Conservation (phyloP, 129 eudicot species). For the Artemisia argyi region DNA sequence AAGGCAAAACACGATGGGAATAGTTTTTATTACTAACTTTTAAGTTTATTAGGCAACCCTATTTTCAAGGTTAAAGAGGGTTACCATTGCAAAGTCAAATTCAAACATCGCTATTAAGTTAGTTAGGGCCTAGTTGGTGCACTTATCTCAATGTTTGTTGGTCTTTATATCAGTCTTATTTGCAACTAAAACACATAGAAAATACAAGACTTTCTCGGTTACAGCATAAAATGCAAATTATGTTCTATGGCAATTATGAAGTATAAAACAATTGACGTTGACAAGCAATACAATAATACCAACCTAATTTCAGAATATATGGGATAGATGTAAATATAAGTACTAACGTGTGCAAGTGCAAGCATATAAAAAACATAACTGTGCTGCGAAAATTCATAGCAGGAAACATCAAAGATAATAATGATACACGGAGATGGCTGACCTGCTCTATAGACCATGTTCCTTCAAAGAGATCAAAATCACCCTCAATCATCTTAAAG, state of each 20-base stretch:
- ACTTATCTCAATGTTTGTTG: background rate
- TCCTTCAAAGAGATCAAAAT: slow-evolving; percentile 77
- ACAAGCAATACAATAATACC: background rate
- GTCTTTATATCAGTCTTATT: background rate
- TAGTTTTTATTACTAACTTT: background rate
- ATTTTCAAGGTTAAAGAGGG: background rate
- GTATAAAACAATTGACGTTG: background rate
- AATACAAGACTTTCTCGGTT: background rate
- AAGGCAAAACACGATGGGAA: background rate
- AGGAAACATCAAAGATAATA: background rate
- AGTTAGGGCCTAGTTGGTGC: background rate
- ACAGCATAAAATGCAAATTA: background rate
- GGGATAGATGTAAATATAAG: background rate
- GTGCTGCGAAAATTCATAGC: background rate
- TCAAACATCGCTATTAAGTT: background rate
- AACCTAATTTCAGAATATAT: no score
- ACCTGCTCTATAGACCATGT: slow-evolving; percentile 86
- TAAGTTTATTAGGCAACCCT: background rate
- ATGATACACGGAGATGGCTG: slow-evolving; percentile 10
- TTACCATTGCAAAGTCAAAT: background rate
- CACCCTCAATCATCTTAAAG: slow-evolving; percentile 90
- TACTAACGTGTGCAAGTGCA: background rate
- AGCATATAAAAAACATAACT: background rate
- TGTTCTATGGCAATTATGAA: background rate
- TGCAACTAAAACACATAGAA: background rate